Base-by-base conservation (phyloP, 2,329 filamentous ascomycete genomes). In the Trichoderma guizhouense region DNA sequence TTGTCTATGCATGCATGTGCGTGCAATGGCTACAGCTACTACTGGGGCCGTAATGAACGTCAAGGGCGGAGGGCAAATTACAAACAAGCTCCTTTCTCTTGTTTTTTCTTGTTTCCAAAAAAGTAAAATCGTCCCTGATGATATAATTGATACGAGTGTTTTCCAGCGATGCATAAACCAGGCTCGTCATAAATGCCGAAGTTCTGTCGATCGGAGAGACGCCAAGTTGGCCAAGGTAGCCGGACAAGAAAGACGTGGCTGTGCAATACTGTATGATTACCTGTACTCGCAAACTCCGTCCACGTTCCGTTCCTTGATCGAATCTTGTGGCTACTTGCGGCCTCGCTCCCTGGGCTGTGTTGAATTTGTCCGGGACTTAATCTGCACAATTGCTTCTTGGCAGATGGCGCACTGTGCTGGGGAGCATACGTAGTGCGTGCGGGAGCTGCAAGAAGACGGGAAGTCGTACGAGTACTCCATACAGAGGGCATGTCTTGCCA, bases 161-260 rank as follows among this genome's bases (percentile, higher is more conserved):
- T 21, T 53, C 34, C 30, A 32, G 1, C n/a, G 34, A 36, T 28
- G 66, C 66, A 69, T 69, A 62, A 61, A 34, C 8, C 32, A 34
- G 26, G 39, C 66, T 62, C 66, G 66, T 69, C 66, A 62, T 61
- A 69, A 32, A 57, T 53, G 14, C 43, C 43, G 43, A 21, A 53
- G n/a, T 53, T 32, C 32, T 62, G 66, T 53, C 57, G 57, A 69
- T 69, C 66, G 15, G n/a, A n/a, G 47, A 26, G 39, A 51, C 28
- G 12, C 55, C 34, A 69, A 43, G 8, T 14, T 43, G 14, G 12
- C 39, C 14, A 47, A 21, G 43, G 8, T 47, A 26, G 65, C 36
- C 36, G 53, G 26, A 24, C 18, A 47, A 51, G 26, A 18, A 24
- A 24, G 47, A 53, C 14, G 66, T 62, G 66, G 66, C 66, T 61